These are phyloP conservation scores for Debaryomycetaceae sp. DNA, from an alignment of 1,139 yeast genomes.

Conservation along the genomic window DNA sequence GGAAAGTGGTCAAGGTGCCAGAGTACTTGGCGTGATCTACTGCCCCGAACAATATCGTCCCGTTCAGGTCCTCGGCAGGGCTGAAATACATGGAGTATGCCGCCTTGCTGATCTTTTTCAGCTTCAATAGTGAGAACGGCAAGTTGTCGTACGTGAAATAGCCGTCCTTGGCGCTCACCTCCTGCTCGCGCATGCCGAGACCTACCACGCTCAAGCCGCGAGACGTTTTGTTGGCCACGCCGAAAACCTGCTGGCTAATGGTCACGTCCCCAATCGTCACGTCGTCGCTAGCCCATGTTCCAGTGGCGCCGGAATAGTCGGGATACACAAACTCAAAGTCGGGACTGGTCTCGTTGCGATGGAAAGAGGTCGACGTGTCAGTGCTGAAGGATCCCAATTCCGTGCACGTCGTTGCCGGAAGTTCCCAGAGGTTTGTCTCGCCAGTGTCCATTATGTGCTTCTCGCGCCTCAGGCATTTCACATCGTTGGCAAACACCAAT, in stretches of 20 bases:
- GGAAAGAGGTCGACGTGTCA: background rate
- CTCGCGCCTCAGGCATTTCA: background rate
- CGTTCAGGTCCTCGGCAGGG: slow-evolving; percentile 25
- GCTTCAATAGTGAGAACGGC: too few species aligned
- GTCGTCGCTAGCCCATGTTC: background rate
- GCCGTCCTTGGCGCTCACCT: too few species aligned
- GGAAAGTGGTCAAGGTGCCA: slow-evolving; percentile 26
- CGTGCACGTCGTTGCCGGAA: background rate
- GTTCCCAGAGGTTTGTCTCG: background rate
- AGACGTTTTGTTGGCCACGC: background rate
- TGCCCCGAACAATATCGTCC: slow-evolving; percentile 48
- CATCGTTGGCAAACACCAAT: background rate
- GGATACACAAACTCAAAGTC: background rate
- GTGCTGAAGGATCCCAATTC: background rate
- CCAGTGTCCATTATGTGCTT: background rate
- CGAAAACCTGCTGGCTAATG: background rate
- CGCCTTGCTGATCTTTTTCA: too few species aligned
- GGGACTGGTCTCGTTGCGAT: background rate
- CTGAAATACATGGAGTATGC: slow-evolving; percentile 36
- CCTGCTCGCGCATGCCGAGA: too few species aligned
- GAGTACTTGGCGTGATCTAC: slow-evolving; percentile 41
- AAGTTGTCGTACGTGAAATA: too few species aligned
- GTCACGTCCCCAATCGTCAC: background rate
- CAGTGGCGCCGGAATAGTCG: background rate
- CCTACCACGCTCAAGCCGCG: too few species aligned